These are phyloP conservation scores for Triglochin maritima DNA, from an alignment of 106 monocot genomes.

Conservation along the genomic window DNA sequence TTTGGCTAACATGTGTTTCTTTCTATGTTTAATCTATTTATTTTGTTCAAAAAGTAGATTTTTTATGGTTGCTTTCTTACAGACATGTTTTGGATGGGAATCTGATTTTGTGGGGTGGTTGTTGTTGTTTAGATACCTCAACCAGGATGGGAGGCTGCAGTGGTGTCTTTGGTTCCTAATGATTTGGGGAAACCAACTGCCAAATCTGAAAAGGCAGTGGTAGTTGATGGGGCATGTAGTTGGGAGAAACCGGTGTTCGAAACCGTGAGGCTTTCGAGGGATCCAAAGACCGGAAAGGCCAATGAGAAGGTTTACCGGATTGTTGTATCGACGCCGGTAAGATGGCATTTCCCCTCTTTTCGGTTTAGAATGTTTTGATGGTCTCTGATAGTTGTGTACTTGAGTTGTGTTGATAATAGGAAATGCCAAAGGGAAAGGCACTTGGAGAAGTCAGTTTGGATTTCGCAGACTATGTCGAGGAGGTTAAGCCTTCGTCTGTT, in stretches of 20 bases:
- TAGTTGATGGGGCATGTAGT: constrained; percentile 41
- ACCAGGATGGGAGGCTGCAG: constrained; percentile 51
- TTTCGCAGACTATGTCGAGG: constrained; percentile 60
- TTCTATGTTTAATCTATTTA: no score
- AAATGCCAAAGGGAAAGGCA: constrained; percentile 39
- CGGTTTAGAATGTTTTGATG: background rate
- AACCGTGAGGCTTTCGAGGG: constrained; percentile 41
- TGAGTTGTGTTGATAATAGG: constrained; percentile 29
- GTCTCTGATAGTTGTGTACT: background rate
- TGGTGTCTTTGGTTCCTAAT: constrained; percentile 53
- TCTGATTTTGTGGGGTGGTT: background rate
- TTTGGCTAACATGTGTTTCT: background rate
- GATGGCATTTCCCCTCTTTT: background rate
- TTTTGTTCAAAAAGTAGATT: background rate
- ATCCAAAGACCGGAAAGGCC: constrained; percentile 62
- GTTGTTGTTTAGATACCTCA: constrained; percentile 38
- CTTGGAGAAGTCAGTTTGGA: constrained; percentile 67
- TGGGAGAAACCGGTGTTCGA: constrained; percentile 67
- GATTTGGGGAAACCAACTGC: constrained; percentile 61
- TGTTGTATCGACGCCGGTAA: constrained; percentile 47
- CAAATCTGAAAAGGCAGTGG: constrained; percentile 53
- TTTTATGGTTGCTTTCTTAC: background rate
- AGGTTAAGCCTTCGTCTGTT: constrained; percentile 45
- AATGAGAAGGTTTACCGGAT: constrained; percentile 72
- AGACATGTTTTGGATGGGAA: background rate